A percentile compares a stretch with the other conserved stretches of the same genome.
These are phyloP conservation scores for Calvatia gigantea DNA, from an alignment of 768 basidiomycete species.

Conservation along the genomic window DNA sequence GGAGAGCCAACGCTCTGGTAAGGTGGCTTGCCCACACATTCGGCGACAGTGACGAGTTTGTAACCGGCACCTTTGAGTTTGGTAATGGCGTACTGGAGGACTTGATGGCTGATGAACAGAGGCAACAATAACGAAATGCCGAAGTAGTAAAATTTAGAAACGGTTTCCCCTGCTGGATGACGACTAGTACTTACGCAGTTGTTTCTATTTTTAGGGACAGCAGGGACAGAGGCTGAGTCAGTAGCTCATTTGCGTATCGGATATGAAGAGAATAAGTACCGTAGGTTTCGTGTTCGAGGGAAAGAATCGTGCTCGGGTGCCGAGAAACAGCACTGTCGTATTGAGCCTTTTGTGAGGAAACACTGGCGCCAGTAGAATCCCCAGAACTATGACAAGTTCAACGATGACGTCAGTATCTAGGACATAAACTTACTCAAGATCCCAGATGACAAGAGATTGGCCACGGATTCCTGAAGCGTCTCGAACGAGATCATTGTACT, in stretches of 20 bases:
- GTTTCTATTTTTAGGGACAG: constrained; percentile 16
- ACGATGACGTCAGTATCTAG: neutral
- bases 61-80: constrained; percentile 32
- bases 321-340: constrained; percentile 5
- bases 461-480: constrained; percentile 31
- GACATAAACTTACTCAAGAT: constrained; percentile 27
- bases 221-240: neutral
- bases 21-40: constrained; percentile 29
- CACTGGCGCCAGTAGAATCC: constrained; percentile 12
- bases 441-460: constrained; percentile 38
- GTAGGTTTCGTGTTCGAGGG: constrained; percentile 33
- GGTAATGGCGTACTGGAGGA: constrained; percentile 31
- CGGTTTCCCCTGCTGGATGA: neutral
- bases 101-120: constrained; percentile 18
- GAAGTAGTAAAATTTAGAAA: neutral
- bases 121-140: neutral
- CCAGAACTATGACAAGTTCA: constrained; percentile 7
- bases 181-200: constrained; percentile 16
- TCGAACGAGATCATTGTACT: constrained; percentile 42
- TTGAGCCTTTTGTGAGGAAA: constrained; percentile 12
- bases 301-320: constrained; percentile 28
- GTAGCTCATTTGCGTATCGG: neutral
- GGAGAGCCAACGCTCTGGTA: constrained; percentile 27
- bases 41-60: constrained; percentile 33
- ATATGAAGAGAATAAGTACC: constrained; percentile 14